Evolutionary conservation across 352 stramenopile species (phyloP), one percentile per base, ranked within the genome.

Genomic region (Peronosclerospora sorghi): DNA sequence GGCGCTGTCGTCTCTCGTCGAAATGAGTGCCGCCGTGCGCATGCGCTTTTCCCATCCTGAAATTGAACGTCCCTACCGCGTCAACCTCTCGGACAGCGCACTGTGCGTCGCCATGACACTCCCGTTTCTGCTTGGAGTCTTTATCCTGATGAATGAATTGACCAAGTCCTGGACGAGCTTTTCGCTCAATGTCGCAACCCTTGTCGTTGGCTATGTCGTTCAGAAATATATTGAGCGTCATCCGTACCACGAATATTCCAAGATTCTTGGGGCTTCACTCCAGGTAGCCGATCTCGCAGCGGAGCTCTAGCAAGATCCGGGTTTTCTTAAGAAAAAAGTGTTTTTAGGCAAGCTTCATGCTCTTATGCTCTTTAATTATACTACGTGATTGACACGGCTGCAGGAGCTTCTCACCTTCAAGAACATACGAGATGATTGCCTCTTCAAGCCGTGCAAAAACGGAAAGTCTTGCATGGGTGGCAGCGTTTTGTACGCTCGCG

Each of bases 111-210:
- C 66, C 7, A 58, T 87, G 41, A 65, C 74, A 39, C 62, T 89
- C n/a, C 43, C 60, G 9, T 64, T 91, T 19, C 56, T 48, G 1
- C 38, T 67, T 23, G 76, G 73, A 17, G 43, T 73, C 8, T 86
- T 88, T 38, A 75, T 91, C 39, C 77, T 91, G 59, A 21, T 78
- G 2, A 91, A 84, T 59, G 79, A 86, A 54, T 51, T 88, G 54
- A 69, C 77, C 48, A 90, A 90, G 59, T 86, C 82, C 21, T 64
- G 50, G 43, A 61, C 64, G 19, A 86, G 75, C 53, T 67, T 88
- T 15, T 56, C 46, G 29, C 63, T 91, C 36, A 87, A 86, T 56
- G 32, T 59, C 2, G 32, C 59, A 15, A 51, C 68, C 29, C 65
- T 85, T 6, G 12, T 65, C 10, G 54, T 75, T 35, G 71, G 68